phyloP scores from a whole-genome alignment of 2,329 filamentous ascomycete species.

The Chrysoporthe cubensis region DNA sequence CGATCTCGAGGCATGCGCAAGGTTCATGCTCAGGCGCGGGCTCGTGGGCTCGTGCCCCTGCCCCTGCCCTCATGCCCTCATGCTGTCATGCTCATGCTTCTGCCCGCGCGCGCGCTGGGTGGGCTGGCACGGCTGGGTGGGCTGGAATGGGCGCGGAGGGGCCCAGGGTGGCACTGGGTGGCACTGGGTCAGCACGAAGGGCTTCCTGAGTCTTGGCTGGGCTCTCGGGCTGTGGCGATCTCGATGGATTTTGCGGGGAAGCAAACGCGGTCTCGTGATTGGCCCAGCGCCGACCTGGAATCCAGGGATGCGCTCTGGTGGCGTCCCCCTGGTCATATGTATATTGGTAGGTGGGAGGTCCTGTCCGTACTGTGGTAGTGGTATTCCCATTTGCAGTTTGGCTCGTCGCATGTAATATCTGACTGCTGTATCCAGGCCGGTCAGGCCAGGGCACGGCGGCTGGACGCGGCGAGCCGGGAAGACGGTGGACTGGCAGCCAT shows the following conservation, averaged over 20 bases:
- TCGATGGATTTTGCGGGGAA: constrained; percentile 23
- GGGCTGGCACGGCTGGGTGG: not conserved
- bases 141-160: constrained; percentile 1
- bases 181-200: not conserved
- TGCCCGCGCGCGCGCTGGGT: not conserved
- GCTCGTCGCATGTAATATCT: not conserved
- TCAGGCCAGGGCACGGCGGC: not conserved
- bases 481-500: constrained; percentile 14
- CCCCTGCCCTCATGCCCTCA: too few relatives aligned
- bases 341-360: not conserved
- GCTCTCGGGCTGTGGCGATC: constrained; percentile 16
- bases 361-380: not conserved
- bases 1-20: not conserved
- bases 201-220: constrained; percentile 1
- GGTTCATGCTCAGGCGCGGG: not conserved
- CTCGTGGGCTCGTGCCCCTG: not conserved
- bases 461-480: not conserved
- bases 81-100: constrained; percentile 3
- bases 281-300: not conserved
- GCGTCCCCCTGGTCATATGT: not conserved
- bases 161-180: constrained; percentile 5
- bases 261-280: not conserved
- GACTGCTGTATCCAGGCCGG: not conserved
- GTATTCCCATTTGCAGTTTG: not conserved
- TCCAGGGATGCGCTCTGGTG: constrained; percentile 8